Evolutionary conservation across 2,329 filamentous ascomycete species (phyloP).

Genomic region (Fusarium oligoseptatum): DNA sequence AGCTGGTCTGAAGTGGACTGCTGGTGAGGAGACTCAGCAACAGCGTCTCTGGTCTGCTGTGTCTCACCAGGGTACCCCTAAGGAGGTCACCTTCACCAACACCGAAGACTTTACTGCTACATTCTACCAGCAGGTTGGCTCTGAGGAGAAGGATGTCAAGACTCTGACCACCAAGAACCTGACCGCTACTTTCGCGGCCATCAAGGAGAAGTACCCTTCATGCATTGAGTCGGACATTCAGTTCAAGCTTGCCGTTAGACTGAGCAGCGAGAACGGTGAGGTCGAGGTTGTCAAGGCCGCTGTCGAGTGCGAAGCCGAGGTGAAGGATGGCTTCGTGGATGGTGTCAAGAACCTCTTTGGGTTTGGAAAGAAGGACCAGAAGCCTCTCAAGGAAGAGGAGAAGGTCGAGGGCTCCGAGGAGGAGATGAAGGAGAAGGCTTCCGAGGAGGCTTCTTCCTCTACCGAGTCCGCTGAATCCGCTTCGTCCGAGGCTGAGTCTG

Average conservation of each 20-base stretch:
- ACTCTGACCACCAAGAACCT: slow-evolving; percentile 84
- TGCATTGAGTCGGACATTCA: slow-evolving; percentile 83
- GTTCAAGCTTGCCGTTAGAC: slow-evolving; percentile 81
- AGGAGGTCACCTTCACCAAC: slow-evolving; percentile 88
- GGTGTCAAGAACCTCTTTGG: slow-evolving; percentile 97
- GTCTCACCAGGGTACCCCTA: slow-evolving; percentile 81
- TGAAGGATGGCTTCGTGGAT: slow-evolving; percentile 87
- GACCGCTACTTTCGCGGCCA: slow-evolving; percentile 81
- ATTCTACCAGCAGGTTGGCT: slow-evolving; percentile 80
- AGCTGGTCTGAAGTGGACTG: slow-evolving; percentile 80
- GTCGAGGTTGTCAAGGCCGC: slow-evolving; percentile 82
- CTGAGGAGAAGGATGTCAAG: slow-evolving; percentile 72
- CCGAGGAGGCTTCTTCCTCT: slow-evolving; percentile 46
- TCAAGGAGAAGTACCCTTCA: slow-evolving; percentile 80
- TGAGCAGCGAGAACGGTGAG: slow-evolving; percentile 80
- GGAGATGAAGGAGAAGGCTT: slow-evolving; percentile 57
- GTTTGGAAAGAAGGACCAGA: slow-evolving; percentile 87
- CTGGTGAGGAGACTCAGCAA: slow-evolving; percentile 75
- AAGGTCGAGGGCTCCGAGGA: slow-evolving; percentile 55
- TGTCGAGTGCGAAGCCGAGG: slow-evolving; percentile 87
- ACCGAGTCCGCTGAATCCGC: slow-evolving; percentile 43
- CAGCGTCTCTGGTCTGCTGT: slow-evolving; percentile 87
- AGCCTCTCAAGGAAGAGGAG: slow-evolving; percentile 70
- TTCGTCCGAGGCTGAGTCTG: slow-evolving; percentile 53
- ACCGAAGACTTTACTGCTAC: slow-evolving; percentile 83